Evolutionary conservation across 768 basidiomycete genomes (phyloP).

Genomic region (Suillus sp.): DNA sequence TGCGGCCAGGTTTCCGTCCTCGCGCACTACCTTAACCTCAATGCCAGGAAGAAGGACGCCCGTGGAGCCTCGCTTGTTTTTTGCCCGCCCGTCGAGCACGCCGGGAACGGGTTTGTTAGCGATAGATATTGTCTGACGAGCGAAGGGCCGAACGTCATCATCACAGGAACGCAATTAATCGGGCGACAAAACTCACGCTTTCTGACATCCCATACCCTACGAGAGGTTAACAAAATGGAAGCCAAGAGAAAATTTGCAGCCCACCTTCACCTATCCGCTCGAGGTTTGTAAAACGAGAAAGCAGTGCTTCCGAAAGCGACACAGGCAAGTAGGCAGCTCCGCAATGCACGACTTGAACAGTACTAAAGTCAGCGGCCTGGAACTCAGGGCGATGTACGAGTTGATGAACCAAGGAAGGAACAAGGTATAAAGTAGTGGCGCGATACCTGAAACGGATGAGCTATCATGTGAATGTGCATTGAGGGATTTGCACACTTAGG

Average conservation of each 20-base stretch:
- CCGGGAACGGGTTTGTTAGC: slow-evolving; percentile 48
- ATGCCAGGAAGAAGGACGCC: slow-evolving; percentile 66
- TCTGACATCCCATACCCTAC: slow-evolving; percentile 77
- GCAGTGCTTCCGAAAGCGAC: slow-evolving; percentile 47
- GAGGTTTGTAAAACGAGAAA: slow-evolving; percentile 37
- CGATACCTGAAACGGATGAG: slow-evolving; percentile 45
- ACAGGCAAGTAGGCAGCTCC: slow-evolving; percentile 74
- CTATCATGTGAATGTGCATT: neutral
- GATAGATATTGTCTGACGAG: slow-evolving; percentile 55
- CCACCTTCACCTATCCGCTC: slow-evolving; percentile 48
- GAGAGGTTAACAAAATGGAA: slow-evolving; percentile 10
- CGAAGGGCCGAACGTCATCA: slow-evolving; percentile 6
- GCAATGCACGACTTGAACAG: slow-evolving; percentile 43
- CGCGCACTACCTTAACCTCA: slow-evolving; percentile 61
- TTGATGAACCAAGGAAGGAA: slow-evolving; percentile 69
- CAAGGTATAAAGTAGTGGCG: slow-evolving; percentile 49
- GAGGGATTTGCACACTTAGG: slow-evolving; percentile 49
- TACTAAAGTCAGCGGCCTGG: slow-evolving; percentile 52
- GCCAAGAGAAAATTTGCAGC: slow-evolving; percentile 13
- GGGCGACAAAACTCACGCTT: slow-evolving; percentile 42
- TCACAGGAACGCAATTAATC: neutral
- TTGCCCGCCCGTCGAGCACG: slow-evolving; percentile 44
- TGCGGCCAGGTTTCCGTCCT: slow-evolving; percentile 57
- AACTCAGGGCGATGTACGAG: slow-evolving; percentile 56
- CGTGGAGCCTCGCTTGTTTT: slow-evolving; percentile 43